Percentiles rank a stretch among this genome's conserved stretches.
Evolutionary conservation across 73 alveolate genomes (phyloP).

Genomic region (Blepharisma stoltei): DNA sequence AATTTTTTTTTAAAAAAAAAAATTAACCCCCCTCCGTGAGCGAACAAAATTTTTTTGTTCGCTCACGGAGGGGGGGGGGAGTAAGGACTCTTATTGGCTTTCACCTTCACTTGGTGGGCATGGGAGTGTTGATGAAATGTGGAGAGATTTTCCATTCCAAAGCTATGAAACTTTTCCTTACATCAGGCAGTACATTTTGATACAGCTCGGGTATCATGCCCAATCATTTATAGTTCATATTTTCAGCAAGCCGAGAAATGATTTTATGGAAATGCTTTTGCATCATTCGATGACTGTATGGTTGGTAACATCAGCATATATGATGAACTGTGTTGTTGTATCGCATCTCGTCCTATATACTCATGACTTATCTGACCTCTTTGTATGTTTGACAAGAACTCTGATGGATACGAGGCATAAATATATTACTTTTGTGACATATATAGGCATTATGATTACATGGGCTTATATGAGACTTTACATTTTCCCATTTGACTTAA

Average conservation of each 20-base stretch:
- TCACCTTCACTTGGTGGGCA: neutral
- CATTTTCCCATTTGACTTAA: conserved; percentile 5
- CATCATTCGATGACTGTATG: conserved; percentile 25
- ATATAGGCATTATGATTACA: neutral
- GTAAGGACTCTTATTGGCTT: conserved; percentile 3
- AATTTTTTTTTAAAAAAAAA: no score
- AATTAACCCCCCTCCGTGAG: no score
- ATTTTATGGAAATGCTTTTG: conserved; percentile 31
- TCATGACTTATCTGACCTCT: conserved; percentile 1
- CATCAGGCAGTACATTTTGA: neutral
- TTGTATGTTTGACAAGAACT: neutral
- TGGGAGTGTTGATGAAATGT: neutral
- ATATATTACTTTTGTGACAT: neutral
- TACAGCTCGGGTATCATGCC: conserved; percentile 1
- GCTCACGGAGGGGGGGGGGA: no score
- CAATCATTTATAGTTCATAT: neutral
- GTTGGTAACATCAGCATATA: conserved; percentile 9
- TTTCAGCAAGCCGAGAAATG: conserved; percentile 8
- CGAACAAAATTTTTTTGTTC: no score
- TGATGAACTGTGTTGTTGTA: neutral
- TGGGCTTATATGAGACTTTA: neutral
- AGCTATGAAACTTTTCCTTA: neutral
- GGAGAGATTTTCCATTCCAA: neutral
- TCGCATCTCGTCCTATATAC: neutral
- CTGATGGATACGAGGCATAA: neutral